These are phyloP conservation scores for Lactifluus volemus DNA, from an alignment of 768 basidiomycete species.

Conservation along the genomic window DNA sequence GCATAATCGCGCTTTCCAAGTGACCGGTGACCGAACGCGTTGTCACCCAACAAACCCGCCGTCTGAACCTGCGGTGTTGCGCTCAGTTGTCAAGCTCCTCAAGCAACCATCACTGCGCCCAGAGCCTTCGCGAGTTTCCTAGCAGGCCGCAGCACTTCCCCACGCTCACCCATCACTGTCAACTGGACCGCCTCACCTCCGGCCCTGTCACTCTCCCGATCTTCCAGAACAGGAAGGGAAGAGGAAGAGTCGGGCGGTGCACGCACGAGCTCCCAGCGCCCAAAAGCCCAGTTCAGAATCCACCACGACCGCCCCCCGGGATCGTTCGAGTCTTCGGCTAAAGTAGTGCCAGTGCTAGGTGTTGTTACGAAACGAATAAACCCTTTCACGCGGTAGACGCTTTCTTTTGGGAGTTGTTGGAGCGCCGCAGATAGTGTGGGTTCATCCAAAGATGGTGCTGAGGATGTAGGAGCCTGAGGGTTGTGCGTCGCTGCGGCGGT, in stretches of 20 bases:
- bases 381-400: constrained; percentile 79
- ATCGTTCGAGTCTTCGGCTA: not conserved
- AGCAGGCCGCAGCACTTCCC: constrained; percentile 59
- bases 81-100: not conserved
- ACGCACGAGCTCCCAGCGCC: constrained; percentile 60
- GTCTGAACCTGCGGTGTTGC: not conserved
- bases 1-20: too few relatives aligned
- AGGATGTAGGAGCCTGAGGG: not conserved
- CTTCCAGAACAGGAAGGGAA: too few relatives aligned
- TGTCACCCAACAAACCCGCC: not conserved
- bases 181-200: constrained; percentile 39
- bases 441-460: constrained; percentile 26
- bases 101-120: constrained; percentile 26
- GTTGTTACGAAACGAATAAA: constrained; percentile 47
- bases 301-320: constrained; percentile 20
- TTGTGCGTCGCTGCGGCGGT: not conserved
- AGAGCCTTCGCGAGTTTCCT: constrained; percentile 43
- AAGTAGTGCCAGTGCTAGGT: constrained; percentile 22
- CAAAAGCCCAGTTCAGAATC: constrained; percentile 93
- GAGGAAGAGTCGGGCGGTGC: constrained; percentile 10
- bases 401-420: constrained; percentile 49
- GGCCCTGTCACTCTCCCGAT: too few relatives aligned
- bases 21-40: too few relatives aligned
- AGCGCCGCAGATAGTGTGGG: constrained; percentile 41
- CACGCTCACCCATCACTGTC: constrained; percentile 90